Evolutionary conservation across 345 rosid species (phyloP).

Genomic region (Gossypium turneri): DNA sequence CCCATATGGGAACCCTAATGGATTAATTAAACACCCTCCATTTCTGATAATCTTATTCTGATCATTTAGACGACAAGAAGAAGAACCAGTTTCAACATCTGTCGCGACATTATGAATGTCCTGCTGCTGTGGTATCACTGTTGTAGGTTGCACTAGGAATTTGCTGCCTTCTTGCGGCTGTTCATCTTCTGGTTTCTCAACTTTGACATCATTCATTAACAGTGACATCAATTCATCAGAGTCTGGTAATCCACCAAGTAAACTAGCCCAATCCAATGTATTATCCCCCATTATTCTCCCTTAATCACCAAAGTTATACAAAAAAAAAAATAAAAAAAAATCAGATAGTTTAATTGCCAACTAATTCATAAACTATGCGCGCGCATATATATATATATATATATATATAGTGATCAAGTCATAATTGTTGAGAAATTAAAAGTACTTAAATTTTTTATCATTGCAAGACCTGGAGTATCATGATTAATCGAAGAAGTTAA

Average conservation of each 20-base stretch:
- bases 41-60: not conserved
- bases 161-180: conserved; percentile 3
- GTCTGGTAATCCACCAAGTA: not conserved
- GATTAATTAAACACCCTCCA: conserved; percentile 2
- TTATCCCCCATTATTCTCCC: conserved; percentile 13
- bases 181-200: not conserved
- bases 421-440: no score
- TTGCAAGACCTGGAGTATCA: no score
- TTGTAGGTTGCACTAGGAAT: not conserved
- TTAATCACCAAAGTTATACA: not conserved
- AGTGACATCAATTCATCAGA: not conserved
- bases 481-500: no score
- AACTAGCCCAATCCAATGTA: not conserved
- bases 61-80: not conserved
- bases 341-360: not conserved
- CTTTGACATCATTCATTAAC: not conserved
- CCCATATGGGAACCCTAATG: conserved; percentile 2
- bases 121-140: not conserved
- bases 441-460: no score
- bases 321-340: not conserved
- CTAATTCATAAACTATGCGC: no score
- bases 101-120: not conserved
- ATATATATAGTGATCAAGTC: no score
- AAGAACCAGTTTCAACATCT: not conserved
- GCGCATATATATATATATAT: no score